phyloP scores from a whole-genome alignment of 345 rosid genomes.

The Theobroma cacao region DNA sequence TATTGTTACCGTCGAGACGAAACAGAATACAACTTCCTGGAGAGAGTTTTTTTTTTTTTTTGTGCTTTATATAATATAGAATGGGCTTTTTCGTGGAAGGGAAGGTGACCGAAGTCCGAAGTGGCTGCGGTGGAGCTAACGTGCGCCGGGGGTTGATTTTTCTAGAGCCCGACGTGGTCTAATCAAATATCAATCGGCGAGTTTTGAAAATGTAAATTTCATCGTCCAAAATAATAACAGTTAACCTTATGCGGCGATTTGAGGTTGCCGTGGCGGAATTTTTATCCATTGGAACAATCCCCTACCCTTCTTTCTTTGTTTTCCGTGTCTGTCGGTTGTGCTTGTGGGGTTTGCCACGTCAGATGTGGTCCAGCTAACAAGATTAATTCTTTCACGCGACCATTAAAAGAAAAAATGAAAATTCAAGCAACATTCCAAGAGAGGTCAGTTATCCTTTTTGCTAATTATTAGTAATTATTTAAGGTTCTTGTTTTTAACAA shows the following conservation, averaged over 20 bases:
- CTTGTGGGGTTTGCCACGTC: background rate
- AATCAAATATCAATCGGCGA: background rate
- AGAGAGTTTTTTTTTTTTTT: background rate
- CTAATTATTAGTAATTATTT: too few relatives aligned
- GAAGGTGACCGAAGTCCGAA: background rate
- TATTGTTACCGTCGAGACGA: background rate
- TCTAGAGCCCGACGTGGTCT: background rate
- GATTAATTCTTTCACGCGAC: background rate
- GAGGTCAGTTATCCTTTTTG: too few relatives aligned
- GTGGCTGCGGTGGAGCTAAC: background rate
- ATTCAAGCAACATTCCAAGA: too few relatives aligned
- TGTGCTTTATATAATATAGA: too few relatives aligned
- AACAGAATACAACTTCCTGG: background rate
- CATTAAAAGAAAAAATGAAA: background rate
- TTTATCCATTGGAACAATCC: background rate
- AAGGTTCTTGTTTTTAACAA: too few relatives aligned
- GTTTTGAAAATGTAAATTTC: background rate
- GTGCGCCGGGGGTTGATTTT: background rate
- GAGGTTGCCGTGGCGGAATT: background rate
- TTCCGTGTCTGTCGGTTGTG: background rate
- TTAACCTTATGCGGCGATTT: conserved; percentile 9
- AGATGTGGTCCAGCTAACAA: background rate
- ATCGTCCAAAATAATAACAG: background rate
- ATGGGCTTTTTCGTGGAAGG: too few relatives aligned
- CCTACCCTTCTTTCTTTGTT: too few relatives aligned